Base-by-base conservation (phyloP, 2,329 filamentous ascomycete genomes). In the Orbilia quercus region DNA sequence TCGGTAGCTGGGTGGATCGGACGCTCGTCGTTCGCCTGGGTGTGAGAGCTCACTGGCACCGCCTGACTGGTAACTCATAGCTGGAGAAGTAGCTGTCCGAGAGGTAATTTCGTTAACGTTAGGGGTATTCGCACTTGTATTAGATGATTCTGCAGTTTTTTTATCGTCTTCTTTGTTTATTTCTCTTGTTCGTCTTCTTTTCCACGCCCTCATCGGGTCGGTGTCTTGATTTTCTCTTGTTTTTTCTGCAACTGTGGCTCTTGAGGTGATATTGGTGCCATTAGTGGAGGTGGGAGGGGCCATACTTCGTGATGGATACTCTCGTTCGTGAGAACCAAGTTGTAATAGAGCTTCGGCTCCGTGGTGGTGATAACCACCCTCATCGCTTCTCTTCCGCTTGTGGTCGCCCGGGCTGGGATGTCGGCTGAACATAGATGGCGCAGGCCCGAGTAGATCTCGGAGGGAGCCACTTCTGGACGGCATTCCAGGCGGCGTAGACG, bases 331-430 rank as follows among this genome's bases (percentile, higher is more conserved):
- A 58, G 62, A 63, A 14, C 75, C 75, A 31, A 78, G 74, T 55
- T 78, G 77, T 31, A 78, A 75, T 44, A 78, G 63, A 12, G 77
- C 76, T 70, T 78, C 77, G 28, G 77, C 76, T 31, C 76, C 76
- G 11, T 75, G 75, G 16, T 71, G 69, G 14, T 4, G n/a, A 28
- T 75, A 75, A 14, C 73, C 73, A 11, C 40, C 66, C 22, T 72
- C 70, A 20, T 74, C 76, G 58, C 69, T 76, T 51, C 70, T 45
- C 59, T 75, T 64, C 48, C 70, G 47, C 36, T 73, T 73, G 36
- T 66, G 59, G 16, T 65, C 69, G 4, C 53, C 57, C 34, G 42
- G 74, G 63, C 22, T 66, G 14, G 59, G 63, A 44, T 38, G 44
- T 20, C 63, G 63, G 25, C 53, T 42, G 55, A 59, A 67, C 9